Base-by-base conservation (phyloP, 108 stramenopile genomes). In the Nitzschia sp. region DNA sequence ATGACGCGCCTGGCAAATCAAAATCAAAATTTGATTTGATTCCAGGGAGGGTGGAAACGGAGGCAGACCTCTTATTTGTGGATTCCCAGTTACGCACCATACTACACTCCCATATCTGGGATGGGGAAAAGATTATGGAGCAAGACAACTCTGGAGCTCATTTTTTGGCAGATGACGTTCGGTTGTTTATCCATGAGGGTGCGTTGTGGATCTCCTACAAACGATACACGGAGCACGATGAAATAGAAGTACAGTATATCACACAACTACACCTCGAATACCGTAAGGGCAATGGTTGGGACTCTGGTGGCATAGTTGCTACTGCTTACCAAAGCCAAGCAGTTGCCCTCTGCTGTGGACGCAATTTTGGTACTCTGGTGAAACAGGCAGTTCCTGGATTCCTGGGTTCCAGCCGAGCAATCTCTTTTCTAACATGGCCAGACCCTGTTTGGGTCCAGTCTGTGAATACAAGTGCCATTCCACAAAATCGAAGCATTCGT, bases 291-390 rank as follows among this genome's bases (percentile, higher is more conserved):
- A 75, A 41, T 41, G 48, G 1, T 83, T 74, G 0, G 67, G 53
- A 48, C 65, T 86, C 29, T 34, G 29, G 29, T 5, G 5, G 29
- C 29, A 34, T 25, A 66, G 75, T 65, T 79, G 86, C 22, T 78
- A 12, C 26, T 10, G 62, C 62, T 0, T 41, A 63, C 43, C 24
- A 24, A 15, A 26, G 14, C 10, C n/a, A 50, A 46, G 62, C 42
- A 48, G 44, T 63, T 15, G 62, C 42, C n/a, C 64, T 91, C 48
- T 86, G 87, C 64, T 88, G 90, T 66, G 90, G 90, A 26, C 70
- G 86, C 50, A 91, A 91, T 53, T 87, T 91, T 67, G 90, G 84
- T 9, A 51, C 87, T 29, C 82, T 91, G 60, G 17, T 20, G 14
- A 40, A 43, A 15, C 57, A 6, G 2, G 9, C 15, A 9, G 39